These are phyloP conservation scores for Insectozyma bohioensis DNA, from an alignment of 1,139 yeast species.

Conservation along the genomic window DNA sequence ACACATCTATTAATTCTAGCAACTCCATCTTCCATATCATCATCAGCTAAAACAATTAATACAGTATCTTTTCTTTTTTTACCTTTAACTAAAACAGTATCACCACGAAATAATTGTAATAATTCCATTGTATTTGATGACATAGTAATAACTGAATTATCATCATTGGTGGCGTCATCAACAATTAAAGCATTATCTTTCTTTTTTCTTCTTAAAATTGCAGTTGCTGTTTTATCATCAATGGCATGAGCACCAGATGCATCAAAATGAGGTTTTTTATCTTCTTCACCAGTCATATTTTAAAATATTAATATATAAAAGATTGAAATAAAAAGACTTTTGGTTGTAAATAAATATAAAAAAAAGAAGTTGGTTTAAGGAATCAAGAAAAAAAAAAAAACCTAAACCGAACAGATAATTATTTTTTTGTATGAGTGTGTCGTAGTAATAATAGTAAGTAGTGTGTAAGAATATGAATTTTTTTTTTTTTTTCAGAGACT, in stretches of 20 bases:
- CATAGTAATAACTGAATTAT: slow-evolving; percentile 94
- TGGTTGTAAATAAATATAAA: too few species aligned
- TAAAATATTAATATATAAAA: too few species aligned
- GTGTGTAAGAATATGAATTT: too few species aligned
- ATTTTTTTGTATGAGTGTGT: too few species aligned
- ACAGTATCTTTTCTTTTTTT: slow-evolving; percentile 98
- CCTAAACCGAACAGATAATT: too few species aligned
- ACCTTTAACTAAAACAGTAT: slow-evolving; percentile 95
- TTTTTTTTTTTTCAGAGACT: too few species aligned
- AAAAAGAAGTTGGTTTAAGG: too few species aligned
- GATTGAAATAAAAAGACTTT: too few species aligned
- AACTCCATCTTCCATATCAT: slow-evolving; percentile 94
- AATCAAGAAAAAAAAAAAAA: too few species aligned
- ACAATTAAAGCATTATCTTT: slow-evolving; percentile 92
- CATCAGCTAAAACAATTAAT: slow-evolving; percentile 94
- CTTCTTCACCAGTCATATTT: slow-evolving; percentile 28
- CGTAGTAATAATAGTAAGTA: too few species aligned
- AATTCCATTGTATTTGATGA: slow-evolving; percentile 94
- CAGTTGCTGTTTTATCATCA: slow-evolving; percentile 95
- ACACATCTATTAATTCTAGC: slow-evolving; percentile 95
- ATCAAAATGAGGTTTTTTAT: slow-evolving; percentile 42
- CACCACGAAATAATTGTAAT: slow-evolving; percentile 95
- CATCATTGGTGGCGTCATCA: slow-evolving; percentile 97
- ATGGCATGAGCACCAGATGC: slow-evolving; percentile 43
- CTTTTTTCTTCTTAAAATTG: slow-evolving; percentile 95